Evolutionary conservation across 331 rosid species (phyloP), one percentile per base, ranked within the genome.

Genomic region (Malus hybrid): DNA sequence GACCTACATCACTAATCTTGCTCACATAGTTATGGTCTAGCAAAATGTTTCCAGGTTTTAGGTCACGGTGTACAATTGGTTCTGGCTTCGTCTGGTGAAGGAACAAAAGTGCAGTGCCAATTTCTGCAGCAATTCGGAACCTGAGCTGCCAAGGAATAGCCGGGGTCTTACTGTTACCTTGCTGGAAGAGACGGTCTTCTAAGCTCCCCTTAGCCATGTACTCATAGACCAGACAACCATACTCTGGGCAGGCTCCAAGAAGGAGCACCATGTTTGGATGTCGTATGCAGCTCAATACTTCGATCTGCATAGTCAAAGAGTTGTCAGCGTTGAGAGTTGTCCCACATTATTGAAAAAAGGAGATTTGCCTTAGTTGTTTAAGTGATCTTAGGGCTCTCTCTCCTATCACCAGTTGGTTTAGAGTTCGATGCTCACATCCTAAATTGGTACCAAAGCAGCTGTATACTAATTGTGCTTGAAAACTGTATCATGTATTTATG

Each of bases 211-310:
- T 84, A 15, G 86, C 89, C 97, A 93, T 85, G 87, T 83, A 83
- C 74, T 90, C 98, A 42, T 93, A 93, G 42, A 91, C 95, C 65
- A 91, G 83, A 80, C 98, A 93, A 7, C 96, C 96, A 27, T 24
- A 81, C 81, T 90, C 97, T 0, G 97, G 97, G 69, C 98, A 93
- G 8, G 98, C 98, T 80, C 96, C 97, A 2, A 93, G 83, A 32
- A 93, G 97, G 24, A 91, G 92, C 80, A 93, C 96, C 96, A 91
- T 91, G 85, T 93, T 84, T 60, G 93, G 98, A 84, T 93, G 96
- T 66, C 97, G 73, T 69, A 91, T 89, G 89, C 87, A 73, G 79
- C 97, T 86, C 33, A 91, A 68, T 68, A 93, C 93, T 83, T 93
- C 93, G 57, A 93, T 85, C 92, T 90, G 83, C 77, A 76, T 61